Percentiles rank a stretch among this genome's conserved stretches.
Evolutionary conservation across 1,139 yeast species (phyloP).

Genomic region (Diutina ranongensis): DNA sequence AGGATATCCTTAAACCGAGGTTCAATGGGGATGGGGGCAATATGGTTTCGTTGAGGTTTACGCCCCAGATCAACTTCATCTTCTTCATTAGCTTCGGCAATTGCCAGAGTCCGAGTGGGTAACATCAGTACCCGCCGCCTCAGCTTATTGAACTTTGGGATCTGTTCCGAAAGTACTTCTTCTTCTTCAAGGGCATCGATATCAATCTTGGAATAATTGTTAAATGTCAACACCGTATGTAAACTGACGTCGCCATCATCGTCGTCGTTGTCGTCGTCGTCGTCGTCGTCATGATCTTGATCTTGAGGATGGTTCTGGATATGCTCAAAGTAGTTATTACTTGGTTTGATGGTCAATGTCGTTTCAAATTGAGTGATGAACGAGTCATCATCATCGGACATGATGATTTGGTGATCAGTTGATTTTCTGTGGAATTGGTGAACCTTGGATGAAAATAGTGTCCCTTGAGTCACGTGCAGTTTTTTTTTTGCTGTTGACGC

Average conservation of each 20-base stretch:
- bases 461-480: neutral
- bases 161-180: slow-evolving; percentile 23
- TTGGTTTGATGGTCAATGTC: slow-evolving; percentile 17
- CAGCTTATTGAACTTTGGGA: slow-evolving; percentile 20
- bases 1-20: neutral
- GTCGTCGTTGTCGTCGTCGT: slow-evolving; percentile 11
- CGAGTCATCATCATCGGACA: slow-evolving; percentile 30
- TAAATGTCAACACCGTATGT: slow-evolving; percentile 4
- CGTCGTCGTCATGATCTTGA: slow-evolving; percentile 17
- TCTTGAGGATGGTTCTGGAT: neutral
- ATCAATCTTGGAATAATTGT: slow-evolving; percentile 21
- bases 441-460: neutral
- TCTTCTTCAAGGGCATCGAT: slow-evolving; percentile 23
- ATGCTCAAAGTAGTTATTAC: slow-evolving; percentile 11
- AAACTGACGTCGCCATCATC: slow-evolving; percentile 14
- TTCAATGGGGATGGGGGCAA: neutral
- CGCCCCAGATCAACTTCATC: neutral
- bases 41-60: neutral
- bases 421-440: too few species aligned
- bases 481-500: too few species aligned
- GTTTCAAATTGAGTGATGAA: slow-evolving; percentile 38
- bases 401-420: neutral
- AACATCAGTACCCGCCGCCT: slow-evolving; percentile 6
- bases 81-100: neutral
- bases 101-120: neutral